These are phyloP conservation scores for Leptosphaerulina australis DNA, from an alignment of 2,329 filamentous ascomycete genomes.

Conservation along the genomic window DNA sequence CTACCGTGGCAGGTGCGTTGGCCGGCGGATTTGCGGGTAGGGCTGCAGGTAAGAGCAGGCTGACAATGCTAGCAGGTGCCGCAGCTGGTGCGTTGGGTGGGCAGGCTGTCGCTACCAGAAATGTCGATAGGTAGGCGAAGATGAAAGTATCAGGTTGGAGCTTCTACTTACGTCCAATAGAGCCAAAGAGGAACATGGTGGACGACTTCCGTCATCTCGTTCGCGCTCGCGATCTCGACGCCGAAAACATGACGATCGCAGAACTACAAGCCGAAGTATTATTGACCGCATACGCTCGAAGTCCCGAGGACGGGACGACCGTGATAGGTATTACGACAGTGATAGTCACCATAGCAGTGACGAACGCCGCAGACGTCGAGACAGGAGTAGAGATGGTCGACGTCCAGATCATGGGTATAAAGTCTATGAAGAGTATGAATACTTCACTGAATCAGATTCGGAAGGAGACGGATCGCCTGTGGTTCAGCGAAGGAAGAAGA, in stretches of 20 bases:
- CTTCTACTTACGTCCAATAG: constrained; percentile 8
- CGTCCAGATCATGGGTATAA: constrained; percentile 15
- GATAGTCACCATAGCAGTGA: constrained; percentile 8
- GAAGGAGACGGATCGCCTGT: constrained; percentile 11
- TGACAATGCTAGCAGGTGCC: constrained; percentile 47
- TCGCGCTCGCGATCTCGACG: constrained; percentile 26
- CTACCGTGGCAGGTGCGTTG: constrained; percentile 49
- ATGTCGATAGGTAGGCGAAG: constrained; percentile 9
- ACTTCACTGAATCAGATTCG: constrained; percentile 12
- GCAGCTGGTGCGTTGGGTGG: constrained; percentile 45
- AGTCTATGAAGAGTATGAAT: constrained; percentile 17
- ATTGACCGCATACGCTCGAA: constrained; percentile 17
- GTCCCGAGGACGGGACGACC: constrained; percentile 12
- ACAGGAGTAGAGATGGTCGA: constrained; percentile 13
- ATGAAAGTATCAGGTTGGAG: neutral
- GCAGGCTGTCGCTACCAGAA: constrained; percentile 27
- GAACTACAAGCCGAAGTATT: too few species aligned
- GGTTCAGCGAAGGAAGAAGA: constrained; percentile 15
- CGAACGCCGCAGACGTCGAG: constrained; percentile 13
- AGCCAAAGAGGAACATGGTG: constrained; percentile 24
- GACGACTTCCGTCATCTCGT: constrained; percentile 25
- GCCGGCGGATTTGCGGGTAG: constrained; percentile 46
- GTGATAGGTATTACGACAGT: constrained; percentile 17
- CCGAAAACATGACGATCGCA: constrained; percentile 19
- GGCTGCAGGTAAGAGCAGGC: constrained; percentile 41